Conservation (phyloP, 2,329 filamentous ascomycete genomes). For the Claviceps quebecensis region DNA sequence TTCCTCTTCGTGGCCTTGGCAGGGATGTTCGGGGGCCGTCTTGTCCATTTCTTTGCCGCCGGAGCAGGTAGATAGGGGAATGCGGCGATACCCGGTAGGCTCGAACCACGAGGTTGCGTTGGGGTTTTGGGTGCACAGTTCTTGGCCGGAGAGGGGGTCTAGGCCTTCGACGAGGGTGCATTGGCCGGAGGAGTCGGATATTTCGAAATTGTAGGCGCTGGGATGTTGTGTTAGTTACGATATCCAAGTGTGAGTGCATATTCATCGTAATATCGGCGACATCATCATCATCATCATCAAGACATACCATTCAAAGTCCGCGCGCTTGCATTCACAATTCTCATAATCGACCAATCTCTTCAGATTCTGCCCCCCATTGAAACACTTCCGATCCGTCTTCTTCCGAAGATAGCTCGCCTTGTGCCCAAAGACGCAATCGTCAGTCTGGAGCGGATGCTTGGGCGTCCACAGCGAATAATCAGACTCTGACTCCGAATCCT, state of each 20-base stretch:
- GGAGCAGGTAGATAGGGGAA: conserved; percentile 76
- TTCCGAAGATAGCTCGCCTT: conserved; percentile 83
- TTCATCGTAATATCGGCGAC: too few relatives aligned
- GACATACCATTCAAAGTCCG: conserved; percentile 78
- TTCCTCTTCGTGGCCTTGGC: conserved; percentile 69
- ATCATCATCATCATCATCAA: not conserved
- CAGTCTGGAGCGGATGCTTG: conserved; percentile 61
- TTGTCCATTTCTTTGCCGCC: conserved; percentile 66
- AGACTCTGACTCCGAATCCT: conserved; percentile 31
- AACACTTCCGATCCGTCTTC: conserved; percentile 64
- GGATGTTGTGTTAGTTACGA: not conserved
- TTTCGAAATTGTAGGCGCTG: conserved; percentile 89
- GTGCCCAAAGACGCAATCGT: conserved; percentile 87
- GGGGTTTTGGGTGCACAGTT: conserved; percentile 46
- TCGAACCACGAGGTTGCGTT: conserved; percentile 67
- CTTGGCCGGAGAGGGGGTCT: conserved; percentile 35
- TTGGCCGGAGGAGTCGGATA: conserved; percentile 55
- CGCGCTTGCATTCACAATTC: conserved; percentile 71
- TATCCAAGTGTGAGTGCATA: too few relatives aligned
- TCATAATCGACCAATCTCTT: conserved; percentile 56
- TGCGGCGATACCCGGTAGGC: conserved; percentile 74
- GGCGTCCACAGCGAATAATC: conserved; percentile 87
- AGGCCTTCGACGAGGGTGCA: conserved; percentile 68
- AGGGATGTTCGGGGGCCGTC: conserved; percentile 39
- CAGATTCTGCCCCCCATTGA: conserved; percentile 58